Evolutionary conservation across 306 rosid genomes (phyloP).

Genomic region (Rosa lucieae): DNA sequence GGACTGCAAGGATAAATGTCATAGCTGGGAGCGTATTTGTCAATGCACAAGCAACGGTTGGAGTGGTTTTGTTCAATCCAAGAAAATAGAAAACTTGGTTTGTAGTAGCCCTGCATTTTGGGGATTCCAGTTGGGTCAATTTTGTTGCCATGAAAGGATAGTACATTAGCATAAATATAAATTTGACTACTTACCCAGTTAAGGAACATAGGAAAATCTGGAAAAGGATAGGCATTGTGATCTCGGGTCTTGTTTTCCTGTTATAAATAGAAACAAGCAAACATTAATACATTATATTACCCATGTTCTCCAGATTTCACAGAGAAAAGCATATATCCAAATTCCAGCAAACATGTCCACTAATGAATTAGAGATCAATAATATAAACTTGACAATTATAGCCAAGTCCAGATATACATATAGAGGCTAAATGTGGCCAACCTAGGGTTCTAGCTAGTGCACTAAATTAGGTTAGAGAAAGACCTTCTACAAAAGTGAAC

Average conservation of each 20-base stretch:
- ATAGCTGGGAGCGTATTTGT: slow-evolving; percentile 83
- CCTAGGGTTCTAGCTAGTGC: neutral
- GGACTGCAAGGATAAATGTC: slow-evolving; percentile 71
- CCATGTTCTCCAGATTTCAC: neutral
- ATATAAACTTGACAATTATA: neutral
- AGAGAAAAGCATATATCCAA: neutral
- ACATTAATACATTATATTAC: neutral
- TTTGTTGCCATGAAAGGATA: neutral
- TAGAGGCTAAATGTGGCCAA: neutral
- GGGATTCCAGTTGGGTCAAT: neutral
- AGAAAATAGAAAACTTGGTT: slow-evolving; percentile 61
- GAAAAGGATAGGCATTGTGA: slow-evolving; percentile 56
- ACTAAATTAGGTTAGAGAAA: neutral
- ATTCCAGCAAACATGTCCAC: neutral
- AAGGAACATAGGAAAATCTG: slow-evolving; percentile 64
- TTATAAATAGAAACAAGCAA: neutral
- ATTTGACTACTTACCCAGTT: slow-evolving; percentile 58
- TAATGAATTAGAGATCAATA: neutral
- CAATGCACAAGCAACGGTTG: slow-evolving; percentile 69
- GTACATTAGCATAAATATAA: neutral
- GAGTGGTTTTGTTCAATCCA: slow-evolving; percentile 60
- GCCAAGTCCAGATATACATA: neutral
- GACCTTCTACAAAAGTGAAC: neutral
- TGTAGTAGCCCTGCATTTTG: slow-evolving; percentile 64
- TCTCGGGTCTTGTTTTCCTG: slow-evolving; percentile 62